These are phyloP conservation scores for Tricholoma flavovirens DNA, from an alignment of 768 basidiomycete genomes.

Conservation along the genomic window DNA sequence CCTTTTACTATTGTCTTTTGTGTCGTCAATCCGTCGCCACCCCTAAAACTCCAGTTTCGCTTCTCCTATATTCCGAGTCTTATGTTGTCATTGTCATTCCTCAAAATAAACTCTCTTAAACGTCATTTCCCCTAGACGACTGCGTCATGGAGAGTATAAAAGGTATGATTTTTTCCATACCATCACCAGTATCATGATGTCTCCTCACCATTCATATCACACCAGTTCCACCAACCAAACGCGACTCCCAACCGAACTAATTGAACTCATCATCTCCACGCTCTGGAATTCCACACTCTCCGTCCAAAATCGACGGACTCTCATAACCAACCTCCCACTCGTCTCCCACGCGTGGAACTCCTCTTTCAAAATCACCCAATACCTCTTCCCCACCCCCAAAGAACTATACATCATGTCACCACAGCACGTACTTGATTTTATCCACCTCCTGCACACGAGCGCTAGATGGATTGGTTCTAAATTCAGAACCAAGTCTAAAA, in stretches of 20 bases:
- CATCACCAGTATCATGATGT: no score
- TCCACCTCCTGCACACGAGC: not conserved
- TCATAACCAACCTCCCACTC: not conserved
- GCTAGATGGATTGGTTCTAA: no score
- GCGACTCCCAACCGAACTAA: not conserved
- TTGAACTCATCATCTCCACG: not conserved
- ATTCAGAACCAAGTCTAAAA: not conserved
- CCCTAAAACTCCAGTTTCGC: no score
- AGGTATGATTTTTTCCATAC: no score
- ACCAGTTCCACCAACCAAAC: not conserved
- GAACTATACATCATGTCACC: not conserved
- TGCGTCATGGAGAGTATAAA: no score
- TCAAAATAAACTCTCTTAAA: no score
- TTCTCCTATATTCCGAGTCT: no score
- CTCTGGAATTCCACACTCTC: not conserved
- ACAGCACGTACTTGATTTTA: not conserved
- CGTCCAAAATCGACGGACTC: not conserved
- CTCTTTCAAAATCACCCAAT: not conserved
- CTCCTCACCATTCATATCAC: not conserved
- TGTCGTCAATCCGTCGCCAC: no score
- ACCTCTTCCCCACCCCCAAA: not conserved
- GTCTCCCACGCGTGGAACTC: not conserved
- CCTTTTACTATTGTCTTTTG: no score
- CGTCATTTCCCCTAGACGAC: no score
- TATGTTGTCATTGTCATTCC: no score